Evolutionary conservation across 352 stramenopile genomes (phyloP), one percentile per base, ranked within the genome.

Genomic region (Thalassiosira livingstoniorum): DNA sequence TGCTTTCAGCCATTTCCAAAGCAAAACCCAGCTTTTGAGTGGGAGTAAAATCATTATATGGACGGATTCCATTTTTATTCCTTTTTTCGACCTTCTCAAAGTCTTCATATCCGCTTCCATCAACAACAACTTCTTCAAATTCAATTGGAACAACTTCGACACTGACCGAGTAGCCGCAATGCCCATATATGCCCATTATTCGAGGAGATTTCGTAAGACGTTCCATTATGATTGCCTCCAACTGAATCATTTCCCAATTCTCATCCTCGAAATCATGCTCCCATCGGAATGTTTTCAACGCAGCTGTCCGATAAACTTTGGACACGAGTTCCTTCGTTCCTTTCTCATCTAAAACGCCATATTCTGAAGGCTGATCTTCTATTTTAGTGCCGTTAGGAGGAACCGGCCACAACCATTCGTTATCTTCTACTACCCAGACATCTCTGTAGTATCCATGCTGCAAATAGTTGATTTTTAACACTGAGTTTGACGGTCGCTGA

Each of bases 211-310:
- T 66, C 10, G 78, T 87, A 53, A 94, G 53, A 45, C 76, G 63
- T 39, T 94, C 87, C 90, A 94, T 94, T 4, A 93, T 74, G 13
- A 94, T 62, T n/a, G 90, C 87, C 62, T 94, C 90, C 47, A 68
- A 64, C 47, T 88, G 71, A 51, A 86, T 75, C 45, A 78, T 77
- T 61, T 68, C 68, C 11, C 83, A 84, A 58, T 72, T 62, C 0
- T 73, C 70, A 35, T 55, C 13, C 15, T 62, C 32, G 0, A 75
- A 43, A 42, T 34, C 25, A 34, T 74, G 78, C 23, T 55, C 2
- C 51, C 39, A 78, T 61, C 47, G 72, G 13, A 76, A 64, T 21
- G 65, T 80, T 57, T 86, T 86, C 2, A 86, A 39, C 4, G 72
- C 68, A 21, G 67, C 65, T 31, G 71, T 77, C 23, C 78, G 57